These are phyloP conservation scores for Trichoderma oligosporum DNA, from an alignment of 2,329 filamentous ascomycete species.

Conservation along the genomic window DNA sequence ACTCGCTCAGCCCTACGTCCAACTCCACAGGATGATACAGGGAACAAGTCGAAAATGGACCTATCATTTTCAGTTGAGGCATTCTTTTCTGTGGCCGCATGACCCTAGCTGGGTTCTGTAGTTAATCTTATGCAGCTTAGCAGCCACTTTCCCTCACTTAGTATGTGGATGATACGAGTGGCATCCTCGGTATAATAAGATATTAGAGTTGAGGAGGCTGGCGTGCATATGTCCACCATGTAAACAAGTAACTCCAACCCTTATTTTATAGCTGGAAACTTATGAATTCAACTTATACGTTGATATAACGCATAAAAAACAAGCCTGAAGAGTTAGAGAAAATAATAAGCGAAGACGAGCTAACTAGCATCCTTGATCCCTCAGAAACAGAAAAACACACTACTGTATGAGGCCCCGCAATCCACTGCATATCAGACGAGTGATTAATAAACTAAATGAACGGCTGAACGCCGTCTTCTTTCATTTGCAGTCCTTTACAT, in stretches of 20 bases:
- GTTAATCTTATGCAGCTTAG: slow-evolving; percentile 1
- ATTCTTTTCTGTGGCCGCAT: not conserved
- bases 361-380: too few relatives aligned
- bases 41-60: not conserved
- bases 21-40: not conserved
- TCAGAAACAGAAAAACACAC: not conserved
- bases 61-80: not conserved
- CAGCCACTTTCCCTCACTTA: not conserved
- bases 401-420: not conserved
- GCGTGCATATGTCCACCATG: too few relatives aligned
- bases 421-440: not conserved
- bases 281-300: too few relatives aligned
- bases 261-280: too few relatives aligned
- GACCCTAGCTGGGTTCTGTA: not conserved
- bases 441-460: slow-evolving; percentile 4
- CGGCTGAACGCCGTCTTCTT: not conserved
- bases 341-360: too few relatives aligned
- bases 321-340: too few relatives aligned
- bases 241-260: too few relatives aligned
- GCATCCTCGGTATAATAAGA: not conserved
- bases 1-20: not conserved
- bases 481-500: not conserved
- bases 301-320: too few relatives aligned
- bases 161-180: not conserved
- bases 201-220: too few relatives aligned